Conservation (phyloP, 352 stramenopile genomes). For the Pythium aquatile region DNA sequence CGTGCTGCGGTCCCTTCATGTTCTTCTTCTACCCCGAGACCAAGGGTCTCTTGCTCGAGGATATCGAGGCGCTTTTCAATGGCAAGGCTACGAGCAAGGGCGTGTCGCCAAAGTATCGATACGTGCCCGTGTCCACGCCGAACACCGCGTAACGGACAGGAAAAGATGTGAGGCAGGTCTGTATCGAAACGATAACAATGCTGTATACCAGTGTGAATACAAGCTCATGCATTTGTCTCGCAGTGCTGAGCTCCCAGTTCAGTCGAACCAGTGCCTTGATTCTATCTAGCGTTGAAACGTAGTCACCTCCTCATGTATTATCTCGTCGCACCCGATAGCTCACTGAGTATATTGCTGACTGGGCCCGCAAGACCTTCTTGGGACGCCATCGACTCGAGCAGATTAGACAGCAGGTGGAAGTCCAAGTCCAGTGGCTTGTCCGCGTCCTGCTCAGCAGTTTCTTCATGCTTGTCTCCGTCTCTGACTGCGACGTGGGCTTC, state of each 20-base stretch:
- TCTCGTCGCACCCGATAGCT: slow-evolving; percentile 29
- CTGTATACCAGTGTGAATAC: too few relatives aligned
- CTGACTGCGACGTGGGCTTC: not conserved
- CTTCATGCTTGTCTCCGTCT: slow-evolving; percentile 22
- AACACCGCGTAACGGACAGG: too few relatives aligned
- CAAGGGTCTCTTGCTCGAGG: slow-evolving; percentile 37
- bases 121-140: too few relatives aligned
- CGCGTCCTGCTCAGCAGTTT: not conserved
- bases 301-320: not conserved
- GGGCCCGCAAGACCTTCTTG: slow-evolving; percentile 72
- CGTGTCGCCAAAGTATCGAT: too few relatives aligned
- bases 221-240: too few relatives aligned
- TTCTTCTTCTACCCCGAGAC: slow-evolving; percentile 44
- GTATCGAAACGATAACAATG: too few relatives aligned
- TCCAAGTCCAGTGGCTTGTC: slow-evolving; percentile 67
- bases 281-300: too few relatives aligned
- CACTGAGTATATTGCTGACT: slow-evolving; percentile 72
- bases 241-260: too few relatives aligned
- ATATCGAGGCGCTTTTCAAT: slow-evolving; percentile 38
- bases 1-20: slow-evolving; percentile 34
- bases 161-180: too few relatives aligned
- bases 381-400: slow-evolving; percentile 79
- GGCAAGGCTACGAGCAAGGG: too few relatives aligned
- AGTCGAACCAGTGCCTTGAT: too few relatives aligned
- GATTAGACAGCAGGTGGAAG: slow-evolving; percentile 80